Evolutionary conservation across 257 asterid genomes (phyloP).

Genomic region (Primulina huaijiensis): DNA sequence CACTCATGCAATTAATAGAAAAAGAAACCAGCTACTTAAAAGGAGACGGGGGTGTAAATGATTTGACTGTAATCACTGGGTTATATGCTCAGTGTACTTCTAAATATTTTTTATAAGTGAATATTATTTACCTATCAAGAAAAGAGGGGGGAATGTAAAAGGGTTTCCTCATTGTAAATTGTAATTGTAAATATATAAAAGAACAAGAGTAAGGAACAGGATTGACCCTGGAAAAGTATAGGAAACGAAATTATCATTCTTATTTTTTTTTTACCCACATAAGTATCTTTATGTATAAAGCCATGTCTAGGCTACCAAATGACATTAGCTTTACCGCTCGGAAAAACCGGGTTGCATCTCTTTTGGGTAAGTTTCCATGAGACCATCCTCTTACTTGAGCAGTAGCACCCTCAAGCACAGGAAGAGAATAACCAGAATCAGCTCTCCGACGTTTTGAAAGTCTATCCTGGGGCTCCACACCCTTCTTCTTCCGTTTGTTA

Average conservation of each 20-base stretch:
- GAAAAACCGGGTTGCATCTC: slow-evolving; percentile 92
- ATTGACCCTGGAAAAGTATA: slow-evolving; percentile 5
- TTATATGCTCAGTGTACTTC: too few species aligned
- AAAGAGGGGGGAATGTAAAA: not conserved
- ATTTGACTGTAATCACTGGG: too few species aligned
- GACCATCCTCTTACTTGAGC: slow-evolving; percentile 99
- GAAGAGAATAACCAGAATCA: slow-evolving; percentile 59
- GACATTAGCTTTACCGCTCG: slow-evolving; percentile 63
- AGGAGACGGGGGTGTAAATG: not conserved
- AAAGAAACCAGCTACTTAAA: not conserved
- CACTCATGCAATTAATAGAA: not conserved
- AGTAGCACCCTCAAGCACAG: slow-evolving; percentile 90
- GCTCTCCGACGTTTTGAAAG: slow-evolving; percentile 79
- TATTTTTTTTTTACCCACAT: slow-evolving; percentile 1
- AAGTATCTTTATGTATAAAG: slow-evolving; percentile 5
- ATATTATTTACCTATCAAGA: not conserved
- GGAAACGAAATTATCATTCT: not conserved
- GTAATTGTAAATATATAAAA: not conserved
- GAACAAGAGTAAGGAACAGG: not conserved
- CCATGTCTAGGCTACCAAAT: slow-evolving; percentile 1
- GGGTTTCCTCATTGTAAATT: not conserved
- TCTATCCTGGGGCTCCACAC: slow-evolving; percentile 72
- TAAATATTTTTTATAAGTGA: too few species aligned
- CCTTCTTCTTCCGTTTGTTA: slow-evolving; percentile 83
- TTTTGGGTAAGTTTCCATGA: slow-evolving; percentile 84